These are phyloP conservation scores for Agaricales sp. DNA, from an alignment of 1,284 basidiomycete species.

Conservation along the genomic window DNA sequence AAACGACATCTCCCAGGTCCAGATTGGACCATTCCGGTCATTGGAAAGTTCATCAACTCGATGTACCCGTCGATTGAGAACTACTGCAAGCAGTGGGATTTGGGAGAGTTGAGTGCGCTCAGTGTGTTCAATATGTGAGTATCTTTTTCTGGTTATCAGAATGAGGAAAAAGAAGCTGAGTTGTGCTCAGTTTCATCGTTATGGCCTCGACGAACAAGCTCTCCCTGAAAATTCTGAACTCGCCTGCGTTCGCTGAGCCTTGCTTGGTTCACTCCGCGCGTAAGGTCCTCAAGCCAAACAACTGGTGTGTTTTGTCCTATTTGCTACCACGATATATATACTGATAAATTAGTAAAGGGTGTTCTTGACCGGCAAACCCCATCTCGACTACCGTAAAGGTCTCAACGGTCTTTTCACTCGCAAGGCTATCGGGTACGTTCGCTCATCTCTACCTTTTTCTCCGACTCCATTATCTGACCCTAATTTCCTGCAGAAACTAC, in stretches of 20 bases:
- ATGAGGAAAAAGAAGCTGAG: slow-evolving; percentile 7
- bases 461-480: slow-evolving; percentile 7
- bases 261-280: slow-evolving; percentile 94
- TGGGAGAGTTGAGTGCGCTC: slow-evolving; percentile 74
- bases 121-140: slow-evolving; percentile 95
- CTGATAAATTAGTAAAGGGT: slow-evolving; percentile 49
- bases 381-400: slow-evolving; percentile 90
- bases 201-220: slow-evolving; percentile 90
- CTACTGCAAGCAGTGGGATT: slow-evolving; percentile 85
- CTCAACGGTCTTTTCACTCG: slow-evolving; percentile 92
- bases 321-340: slow-evolving; percentile 2
- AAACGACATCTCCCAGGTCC: slow-evolving; percentile 81
- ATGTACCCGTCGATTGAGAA: slow-evolving; percentile 81
- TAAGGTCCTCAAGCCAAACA: slow-evolving; percentile 77
- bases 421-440: slow-evolving; percentile 73
- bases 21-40: slow-evolving; percentile 88
- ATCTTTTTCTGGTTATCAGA: slow-evolving; percentile 4
- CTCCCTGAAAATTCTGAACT: slow-evolving; percentile 89
- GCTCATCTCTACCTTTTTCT: slow-evolving; percentile 3
- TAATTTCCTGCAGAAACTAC: slow-evolving; percentile 63
- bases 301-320: slow-evolving; percentile 63
- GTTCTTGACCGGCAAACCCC: slow-evolving; percentile 89
- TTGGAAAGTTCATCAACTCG: slow-evolving; percentile 89
- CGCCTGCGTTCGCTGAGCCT: slow-evolving; percentile 82
- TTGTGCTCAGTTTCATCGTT: slow-evolving; percentile 75